Evolutionary conservation across 2,329 filamentous ascomycete genomes (phyloP), one percentile per base, ranked within the genome.

Genomic region (Trichoderma endophyticum): DNA sequence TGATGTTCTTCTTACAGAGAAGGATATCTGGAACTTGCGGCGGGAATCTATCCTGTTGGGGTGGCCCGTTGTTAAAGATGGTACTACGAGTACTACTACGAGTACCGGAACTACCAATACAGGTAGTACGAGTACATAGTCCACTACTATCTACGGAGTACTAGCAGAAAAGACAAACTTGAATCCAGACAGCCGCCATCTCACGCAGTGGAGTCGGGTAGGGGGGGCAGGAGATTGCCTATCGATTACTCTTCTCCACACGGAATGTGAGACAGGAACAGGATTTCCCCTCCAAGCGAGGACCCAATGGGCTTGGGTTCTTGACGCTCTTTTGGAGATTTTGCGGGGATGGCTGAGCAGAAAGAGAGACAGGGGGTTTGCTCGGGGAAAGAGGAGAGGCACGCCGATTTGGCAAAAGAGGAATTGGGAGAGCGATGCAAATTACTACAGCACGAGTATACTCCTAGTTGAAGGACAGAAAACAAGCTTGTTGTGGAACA

Each of bases 291-390:
- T 36, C 21, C 60, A 63, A 63, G 60, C 34, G 34, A 62, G 26
- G 36, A 18, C 39, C 65, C 65, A 68, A 68, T 65, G 28, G 21
- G 21, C 30, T 21, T 60, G 28, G 28, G 4, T 1, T 36, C 15
- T 26, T 36, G 36, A 60, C 39, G 65, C 30, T 28, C 18, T 59
- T 39, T 60, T 48, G 66, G 66, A 69, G 56, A 69, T 61, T 60
- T 59, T 69, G 66, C 66, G 66, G 66, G 66, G 64, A 57, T 39
- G 64, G 64, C 34, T 67, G 51, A n/a, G 64, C 64, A 56, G 12
- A 14, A 51, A 54, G 26, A 24, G 24, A 26, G 61, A 36, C 24
- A 34, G 48, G 63, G 65, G 36, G 14, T 56, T 2, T 15, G 28
- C 14, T 28, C 36, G 26, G 65, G 65, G 64, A 54, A 56, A 57